phyloP scores from a whole-genome alignment of 164 flowering plant genomes.

The Kalanchoe fedtschenkoi region DNA sequence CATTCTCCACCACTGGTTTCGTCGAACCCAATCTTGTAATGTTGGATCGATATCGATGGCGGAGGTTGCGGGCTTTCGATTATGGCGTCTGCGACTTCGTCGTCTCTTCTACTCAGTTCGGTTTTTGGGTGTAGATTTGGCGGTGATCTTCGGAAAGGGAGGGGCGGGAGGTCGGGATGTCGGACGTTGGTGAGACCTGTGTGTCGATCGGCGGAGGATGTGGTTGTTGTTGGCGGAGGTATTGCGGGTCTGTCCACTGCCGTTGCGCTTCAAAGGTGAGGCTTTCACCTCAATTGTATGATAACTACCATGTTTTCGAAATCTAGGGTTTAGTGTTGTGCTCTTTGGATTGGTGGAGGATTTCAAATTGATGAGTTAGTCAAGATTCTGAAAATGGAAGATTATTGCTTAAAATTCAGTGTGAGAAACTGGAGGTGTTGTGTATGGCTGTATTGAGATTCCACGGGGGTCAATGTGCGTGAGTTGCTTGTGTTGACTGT shows the following conservation, averaged over 20 bases:
- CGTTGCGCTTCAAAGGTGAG: conserved; percentile 61
- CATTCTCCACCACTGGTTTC: conserved; percentile 16
- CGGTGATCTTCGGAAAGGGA: not conserved
- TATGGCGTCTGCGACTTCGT: not conserved
- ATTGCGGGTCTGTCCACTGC: conserved; percentile 88
- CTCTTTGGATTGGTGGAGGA: not conserved
- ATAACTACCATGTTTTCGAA: not conserved
- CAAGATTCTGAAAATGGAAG: not conserved
- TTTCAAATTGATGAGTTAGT: not conserved
- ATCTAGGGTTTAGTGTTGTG: not conserved
- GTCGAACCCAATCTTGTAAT: conserved; percentile 5
- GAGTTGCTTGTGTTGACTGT: not conserved
- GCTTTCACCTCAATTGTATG: not conserved
- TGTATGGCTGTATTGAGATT: too few relatives aligned
- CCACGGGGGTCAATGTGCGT: too few relatives aligned
- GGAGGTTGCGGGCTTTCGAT: conserved; percentile 1
- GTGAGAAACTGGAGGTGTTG: too few relatives aligned
- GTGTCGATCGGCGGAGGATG: conserved; percentile 25
- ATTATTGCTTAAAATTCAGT: too few relatives aligned
- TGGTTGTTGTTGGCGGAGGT: conserved; percentile 78
- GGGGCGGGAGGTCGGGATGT: not conserved
- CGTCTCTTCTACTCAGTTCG: conserved; percentile 9
- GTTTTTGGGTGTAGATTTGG: not conserved
- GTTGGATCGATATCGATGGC: not conserved
- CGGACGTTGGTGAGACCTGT: conserved; percentile 11